Percentiles rank a stretch among this genome's conserved stretches.
Evolutionary conservation across 208 protist genomes (phyloP).

Genomic region (Acanthamoeba healyi): DNA sequence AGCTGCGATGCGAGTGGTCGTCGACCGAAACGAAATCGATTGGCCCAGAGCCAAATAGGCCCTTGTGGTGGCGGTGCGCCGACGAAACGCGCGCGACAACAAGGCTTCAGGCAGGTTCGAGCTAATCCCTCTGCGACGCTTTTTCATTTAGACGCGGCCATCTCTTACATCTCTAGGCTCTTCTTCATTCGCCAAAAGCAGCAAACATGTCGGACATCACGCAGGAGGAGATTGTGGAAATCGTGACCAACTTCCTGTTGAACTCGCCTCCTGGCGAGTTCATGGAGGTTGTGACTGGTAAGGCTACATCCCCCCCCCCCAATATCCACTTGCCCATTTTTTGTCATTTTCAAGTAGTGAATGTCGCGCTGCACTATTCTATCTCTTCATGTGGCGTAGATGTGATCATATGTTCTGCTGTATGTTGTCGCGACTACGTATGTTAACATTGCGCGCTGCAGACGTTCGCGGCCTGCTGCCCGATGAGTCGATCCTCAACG

Average conservation of each 20-base stretch:
- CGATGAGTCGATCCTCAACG: slow-evolving; percentile 83
- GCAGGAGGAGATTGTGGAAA: slow-evolving; percentile 81
- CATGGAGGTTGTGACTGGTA: slow-evolving; percentile 86
- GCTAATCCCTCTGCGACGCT: not conserved
- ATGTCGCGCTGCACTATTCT: too few relatives aligned
- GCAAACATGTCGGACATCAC: slow-evolving; percentile 62
- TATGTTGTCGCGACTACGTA: not conserved
- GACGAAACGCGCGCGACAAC: not conserved
- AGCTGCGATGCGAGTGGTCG: not conserved
- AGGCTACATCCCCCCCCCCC: not conserved
- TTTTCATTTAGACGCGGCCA: not conserved
- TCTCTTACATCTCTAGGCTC: too few relatives aligned
- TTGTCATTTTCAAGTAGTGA: not conserved
- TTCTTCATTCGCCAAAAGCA: not conserved
- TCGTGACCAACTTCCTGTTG: slow-evolving; percentile 83
- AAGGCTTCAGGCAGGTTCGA: not conserved
- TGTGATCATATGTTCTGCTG: not conserved
- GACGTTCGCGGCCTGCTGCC: slow-evolving; percentile 82
- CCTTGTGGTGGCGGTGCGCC: not conserved
- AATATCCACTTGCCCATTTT: not conserved
- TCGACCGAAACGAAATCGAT: not conserved
- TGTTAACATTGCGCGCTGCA: not conserved
- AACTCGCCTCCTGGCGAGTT: slow-evolving; percentile 86
- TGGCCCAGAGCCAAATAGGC: not conserved
- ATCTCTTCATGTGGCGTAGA: not conserved